Conservation (phyloP, 2,329 filamentous ascomycete species). For the Anisogramma anomala region DNA sequence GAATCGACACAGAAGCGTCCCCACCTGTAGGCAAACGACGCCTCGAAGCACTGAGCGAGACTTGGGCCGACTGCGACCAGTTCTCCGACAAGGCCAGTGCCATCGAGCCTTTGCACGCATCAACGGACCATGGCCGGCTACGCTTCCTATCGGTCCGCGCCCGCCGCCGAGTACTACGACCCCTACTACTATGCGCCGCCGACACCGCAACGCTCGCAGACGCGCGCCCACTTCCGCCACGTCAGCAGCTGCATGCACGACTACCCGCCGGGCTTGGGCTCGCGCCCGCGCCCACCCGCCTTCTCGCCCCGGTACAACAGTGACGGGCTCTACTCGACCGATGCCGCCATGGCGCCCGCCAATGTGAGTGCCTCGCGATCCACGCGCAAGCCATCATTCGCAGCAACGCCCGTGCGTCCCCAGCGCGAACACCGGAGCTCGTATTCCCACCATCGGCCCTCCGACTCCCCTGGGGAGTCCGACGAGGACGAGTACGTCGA, state of each 20-base stretch:
- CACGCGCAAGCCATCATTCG: slow-evolving; percentile 37
- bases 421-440: slow-evolving; percentile 45
- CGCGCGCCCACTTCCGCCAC: slow-evolving; percentile 38
- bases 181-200: slow-evolving; percentile 30
- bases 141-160: slow-evolving; percentile 36
- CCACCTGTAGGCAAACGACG: slow-evolving; percentile 15
- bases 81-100: slow-evolving; percentile 17
- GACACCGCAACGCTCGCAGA: slow-evolving; percentile 42
- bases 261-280: too few species aligned
- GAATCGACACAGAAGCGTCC: too few species aligned
- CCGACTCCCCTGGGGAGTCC: slow-evolving; percentile 48
- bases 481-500: slow-evolving; percentile 52
- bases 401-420: slow-evolving; percentile 31
- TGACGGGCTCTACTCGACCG: slow-evolving; percentile 41
- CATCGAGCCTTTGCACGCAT: slow-evolving; percentile 24
- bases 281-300: slow-evolving; percentile 34
- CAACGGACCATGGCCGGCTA: slow-evolving; percentile 30
- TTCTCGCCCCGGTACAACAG: slow-evolving; percentile 52
- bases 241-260: slow-evolving; percentile 31
- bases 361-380: slow-evolving; percentile 49
- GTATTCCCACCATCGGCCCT: slow-evolving; percentile 47
- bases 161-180: slow-evolving; percentile 40
- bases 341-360: slow-evolving; percentile 42
- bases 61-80: too few species aligned
- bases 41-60: slow-evolving; percentile 1